phyloP scores from a whole-genome alignment of 2,329 filamentous ascomycete genomes.

The Fusarium sp. region DNA sequence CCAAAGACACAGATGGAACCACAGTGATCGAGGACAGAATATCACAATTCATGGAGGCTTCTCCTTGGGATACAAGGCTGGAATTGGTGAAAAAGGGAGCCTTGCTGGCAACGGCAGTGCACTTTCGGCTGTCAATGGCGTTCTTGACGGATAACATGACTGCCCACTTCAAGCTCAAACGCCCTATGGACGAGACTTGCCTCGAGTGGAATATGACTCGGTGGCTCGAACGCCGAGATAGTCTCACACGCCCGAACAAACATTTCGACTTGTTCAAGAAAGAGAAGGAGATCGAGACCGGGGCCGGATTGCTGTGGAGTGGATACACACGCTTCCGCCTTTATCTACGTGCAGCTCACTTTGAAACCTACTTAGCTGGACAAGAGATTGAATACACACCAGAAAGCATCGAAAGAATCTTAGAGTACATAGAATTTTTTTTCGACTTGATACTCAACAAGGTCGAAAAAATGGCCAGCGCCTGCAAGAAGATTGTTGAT shows the following conservation, averaged over 20 bases:
- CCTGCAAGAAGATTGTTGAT: background rate
- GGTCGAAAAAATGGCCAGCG: background rate
- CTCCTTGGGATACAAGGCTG: accelerated
- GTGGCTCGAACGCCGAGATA: background rate
- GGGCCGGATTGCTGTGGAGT: background rate
- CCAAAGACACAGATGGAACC: background rate
- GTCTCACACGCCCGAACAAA: background rate
- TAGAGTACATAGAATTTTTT: background rate
- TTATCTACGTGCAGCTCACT: background rate
- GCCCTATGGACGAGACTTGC: background rate
- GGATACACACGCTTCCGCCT: background rate
- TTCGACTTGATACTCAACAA: background rate
- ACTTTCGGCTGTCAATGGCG: background rate
- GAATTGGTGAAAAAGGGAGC: accelerated
- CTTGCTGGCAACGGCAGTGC: background rate
- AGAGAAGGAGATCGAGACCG: background rate
- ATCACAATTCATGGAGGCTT: no score
- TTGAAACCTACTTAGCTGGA: background rate
- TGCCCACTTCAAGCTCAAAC: background rate
- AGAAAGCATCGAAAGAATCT: background rate
- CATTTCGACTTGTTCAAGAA: background rate
- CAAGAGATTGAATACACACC: accelerated
- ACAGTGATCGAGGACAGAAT: background rate
- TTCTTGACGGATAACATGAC: background rate
- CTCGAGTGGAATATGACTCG: background rate